These are phyloP conservation scores for Clavulina sp. DNA, from an alignment of 768 basidiomycete species.

Conservation along the genomic window DNA sequence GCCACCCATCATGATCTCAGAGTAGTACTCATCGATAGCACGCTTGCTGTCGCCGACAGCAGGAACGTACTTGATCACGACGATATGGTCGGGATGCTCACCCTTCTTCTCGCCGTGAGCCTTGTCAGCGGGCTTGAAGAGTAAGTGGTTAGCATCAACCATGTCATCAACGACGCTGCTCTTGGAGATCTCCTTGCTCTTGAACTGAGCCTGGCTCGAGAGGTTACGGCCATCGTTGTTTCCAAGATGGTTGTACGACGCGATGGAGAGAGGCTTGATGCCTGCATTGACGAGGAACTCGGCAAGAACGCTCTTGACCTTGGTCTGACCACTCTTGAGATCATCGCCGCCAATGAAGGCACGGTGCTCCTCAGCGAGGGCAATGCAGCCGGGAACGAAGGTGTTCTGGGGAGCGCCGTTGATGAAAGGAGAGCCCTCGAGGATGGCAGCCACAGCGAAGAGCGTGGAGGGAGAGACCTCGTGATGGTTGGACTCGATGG, in stretches of 20 bases:
- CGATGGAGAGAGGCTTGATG: conserved; percentile 93
- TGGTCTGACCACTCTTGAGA: conserved; percentile 94
- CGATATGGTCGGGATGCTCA: conserved; percentile 93
- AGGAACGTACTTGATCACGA: conserved; percentile 94
- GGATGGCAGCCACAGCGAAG: conserved; percentile 89
- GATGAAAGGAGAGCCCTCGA: conserved; percentile 88
- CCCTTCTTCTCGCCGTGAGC: conserved; percentile 40
- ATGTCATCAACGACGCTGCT: conserved; percentile 95
- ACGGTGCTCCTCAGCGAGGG: conserved; percentile 72
- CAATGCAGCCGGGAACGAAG: conserved; percentile 88
- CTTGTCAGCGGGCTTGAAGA: conserved; percentile 55
- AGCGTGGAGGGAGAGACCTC: conserved; percentile 95
- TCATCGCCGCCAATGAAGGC: conserved; percentile 97
- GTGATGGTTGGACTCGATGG: conserved; percentile 70
- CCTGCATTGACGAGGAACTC: conserved; percentile 98
- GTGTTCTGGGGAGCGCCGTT: conserved; percentile 99
- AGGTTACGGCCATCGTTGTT: conserved; percentile 96
- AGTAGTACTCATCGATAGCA: conserved; percentile 99
- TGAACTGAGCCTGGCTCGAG: conserved; percentile 82
- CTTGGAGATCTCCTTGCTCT: conserved; percentile 97
- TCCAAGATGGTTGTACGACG: conserved; percentile 96
- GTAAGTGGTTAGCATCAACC: conserved; percentile 76
- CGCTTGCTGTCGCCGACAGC: conserved; percentile 95
- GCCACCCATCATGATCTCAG: conserved; percentile 94
- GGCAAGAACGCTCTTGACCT: conserved; percentile 90